These are phyloP conservation scores for Plasmodium cynomolgi DNA, from an alignment of 169 alveolate genomes.

Conservation along the genomic window DNA sequence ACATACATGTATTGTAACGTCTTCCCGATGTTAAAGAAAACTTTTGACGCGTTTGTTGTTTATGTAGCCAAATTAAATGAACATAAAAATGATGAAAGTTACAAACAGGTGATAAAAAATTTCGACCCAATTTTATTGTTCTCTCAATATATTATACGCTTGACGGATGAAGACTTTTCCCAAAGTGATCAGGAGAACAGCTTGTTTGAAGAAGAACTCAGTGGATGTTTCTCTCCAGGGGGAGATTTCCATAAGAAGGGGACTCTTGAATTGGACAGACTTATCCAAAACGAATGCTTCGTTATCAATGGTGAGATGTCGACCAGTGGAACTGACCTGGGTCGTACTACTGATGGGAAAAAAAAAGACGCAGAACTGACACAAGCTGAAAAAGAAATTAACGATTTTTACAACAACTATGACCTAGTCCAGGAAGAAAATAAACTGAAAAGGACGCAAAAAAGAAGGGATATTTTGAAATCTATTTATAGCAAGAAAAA, in stretches of 20 bases:
- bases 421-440: constrained; percentile 12
- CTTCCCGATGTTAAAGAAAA: constrained; percentile 58
- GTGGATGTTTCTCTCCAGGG: background rate
- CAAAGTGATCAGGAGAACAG: background rate
- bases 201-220: background rate
- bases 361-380: background rate
- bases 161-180: constrained; percentile 22
- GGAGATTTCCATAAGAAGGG: background rate
- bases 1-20: constrained; percentile 60
- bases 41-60: constrained; percentile 61
- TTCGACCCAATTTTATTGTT: constrained; percentile 42
- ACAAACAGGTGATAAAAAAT: constrained; percentile 39
- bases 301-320: background rate
- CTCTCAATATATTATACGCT: constrained; percentile 63
- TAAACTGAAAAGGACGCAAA: constrained; percentile 9
- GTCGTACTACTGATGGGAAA: background rate
- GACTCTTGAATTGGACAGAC: background rate
- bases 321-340: background rate
- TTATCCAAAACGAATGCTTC: background rate
- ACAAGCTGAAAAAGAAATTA: constrained; percentile 16
- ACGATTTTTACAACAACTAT: constrained; percentile 41
- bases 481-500: constrained; percentile 60
- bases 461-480: constrained; percentile 42
- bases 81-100: constrained; percentile 41
- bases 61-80: constrained; percentile 17